phyloP scores from a whole-genome alignment of 768 basidiomycete genomes.

The Hygrophorus russula region DNA sequence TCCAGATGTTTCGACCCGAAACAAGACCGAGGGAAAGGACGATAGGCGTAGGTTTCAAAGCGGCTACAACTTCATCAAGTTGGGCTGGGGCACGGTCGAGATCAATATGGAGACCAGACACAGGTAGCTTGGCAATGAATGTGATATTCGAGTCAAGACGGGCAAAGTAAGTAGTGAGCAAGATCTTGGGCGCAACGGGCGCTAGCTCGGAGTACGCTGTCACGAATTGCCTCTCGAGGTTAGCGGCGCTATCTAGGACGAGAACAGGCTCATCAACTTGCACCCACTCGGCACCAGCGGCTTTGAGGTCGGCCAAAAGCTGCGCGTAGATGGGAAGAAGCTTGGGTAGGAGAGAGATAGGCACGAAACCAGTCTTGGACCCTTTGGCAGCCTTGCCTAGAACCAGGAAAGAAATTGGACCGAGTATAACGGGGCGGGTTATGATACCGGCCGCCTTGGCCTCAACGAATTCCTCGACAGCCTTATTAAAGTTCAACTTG shows the following conservation, averaged over 20 bases:
- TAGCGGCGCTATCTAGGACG: constrained; percentile 76
- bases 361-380: constrained; percentile 74
- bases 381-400: constrained; percentile 89
- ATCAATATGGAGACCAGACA: constrained; percentile 93
- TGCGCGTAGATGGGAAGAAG: constrained; percentile 88
- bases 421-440: constrained; percentile 93
- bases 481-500: constrained; percentile 94
- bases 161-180: constrained; percentile 94
- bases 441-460: constrained; percentile 80
- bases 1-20: constrained; percentile 99
- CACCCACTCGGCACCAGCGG: constrained; percentile 87
- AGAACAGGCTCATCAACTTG: constrained; percentile 97
- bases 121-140: constrained; percentile 84
- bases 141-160: constrained; percentile 88
- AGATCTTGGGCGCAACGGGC: constrained; percentile 82
- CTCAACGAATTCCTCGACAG: constrained; percentile 88
- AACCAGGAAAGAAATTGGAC: constrained; percentile 89
- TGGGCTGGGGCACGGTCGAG: constrained; percentile 89
- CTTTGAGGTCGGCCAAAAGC: constrained; percentile 82
- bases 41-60: constrained; percentile 74
- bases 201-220: constrained; percentile 73
- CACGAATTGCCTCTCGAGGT: constrained; percentile 69
- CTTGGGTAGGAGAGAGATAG: constrained; percentile 81
- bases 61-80: constrained; percentile 70
- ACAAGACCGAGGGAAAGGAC: constrained; percentile 89